Base-by-base conservation (phyloP, 73 alveolate species). In the Uronychia setigera region DNA sequence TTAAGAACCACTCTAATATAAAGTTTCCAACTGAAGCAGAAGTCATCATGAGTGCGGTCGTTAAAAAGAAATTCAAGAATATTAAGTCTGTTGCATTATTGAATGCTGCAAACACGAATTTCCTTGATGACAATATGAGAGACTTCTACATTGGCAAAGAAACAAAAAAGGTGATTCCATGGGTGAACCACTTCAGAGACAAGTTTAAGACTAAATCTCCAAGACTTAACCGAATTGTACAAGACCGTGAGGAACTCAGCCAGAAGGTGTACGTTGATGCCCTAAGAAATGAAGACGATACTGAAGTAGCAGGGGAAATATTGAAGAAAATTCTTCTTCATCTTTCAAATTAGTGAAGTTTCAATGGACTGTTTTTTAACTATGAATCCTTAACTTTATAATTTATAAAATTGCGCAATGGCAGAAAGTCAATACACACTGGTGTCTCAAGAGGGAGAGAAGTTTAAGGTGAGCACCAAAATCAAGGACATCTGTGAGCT, bases 391-490 rank as follows among this genome's bases (percentile, higher is more conserved):
- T n/a, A n/a, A n/a, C n/a, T n/a, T n/a, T n/a, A n/a, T n/a, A n/a
- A n/a, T n/a, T n/a, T n/a, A n/a, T n/a, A 11, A 46, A 46, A 46
- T 46, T 46, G n/a, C 5, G 19, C 19, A 46, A 46, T 46, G 67
- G 67, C 67, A 46, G 67, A 46, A 46, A 46, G 19, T 19, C 5
- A 19, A 19, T 46, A 46, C 67, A 86, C 88, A 0, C 75, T 86
- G 9, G 76, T 86, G n/a, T 86, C 92, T 31, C 0, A 57, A 33
- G 92, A 86, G 33, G 92, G 92, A 1, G 88, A 86, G 60, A 86
- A 79, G 26, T 79, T 79, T 79, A 26, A 29, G 31, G 88, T 80
- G 32, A 80, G 76, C 76, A 0, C 33, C 1, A 31, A 31, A 29
- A 35, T 86, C 29, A 33, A 14, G 1, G 33, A 79, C 26, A 80